Evolutionary conservation across 768 basidiomycete genomes (phyloP).

Genomic region (Lactarius indigo): DNA sequence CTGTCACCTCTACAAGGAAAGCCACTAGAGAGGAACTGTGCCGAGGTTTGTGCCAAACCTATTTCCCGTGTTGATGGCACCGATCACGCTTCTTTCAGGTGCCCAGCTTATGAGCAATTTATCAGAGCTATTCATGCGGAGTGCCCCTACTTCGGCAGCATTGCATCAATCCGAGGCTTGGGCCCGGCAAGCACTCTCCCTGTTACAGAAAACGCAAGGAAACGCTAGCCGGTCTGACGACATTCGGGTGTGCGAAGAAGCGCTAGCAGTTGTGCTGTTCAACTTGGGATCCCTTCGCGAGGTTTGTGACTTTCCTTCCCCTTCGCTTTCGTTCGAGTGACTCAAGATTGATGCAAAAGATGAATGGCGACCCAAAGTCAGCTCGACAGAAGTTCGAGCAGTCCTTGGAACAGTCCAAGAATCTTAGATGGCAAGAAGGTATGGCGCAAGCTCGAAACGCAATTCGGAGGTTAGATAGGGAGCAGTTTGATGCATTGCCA

Average conservation of each 20-base stretch:
- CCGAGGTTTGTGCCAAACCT: constrained; percentile 42
- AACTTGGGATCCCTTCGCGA: constrained; percentile 25
- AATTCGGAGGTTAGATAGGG: constrained; percentile 18
- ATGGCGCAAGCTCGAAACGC: constrained; percentile 19
- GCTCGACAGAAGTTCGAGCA: constrained; percentile 19
- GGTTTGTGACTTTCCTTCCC: constrained; percentile 11
- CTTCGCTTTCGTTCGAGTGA: neutral
- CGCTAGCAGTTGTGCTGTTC: constrained; percentile 23
- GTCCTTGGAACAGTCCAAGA: constrained; percentile 22
- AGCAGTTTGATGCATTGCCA: neutral
- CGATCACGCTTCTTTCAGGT: constrained; percentile 29
- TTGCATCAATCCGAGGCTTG: constrained; percentile 54
- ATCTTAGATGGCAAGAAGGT: constrained; percentile 22
- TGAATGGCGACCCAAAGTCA: constrained; percentile 17
- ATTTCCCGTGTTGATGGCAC: neutral
- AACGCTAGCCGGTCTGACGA: constrained; percentile 12
- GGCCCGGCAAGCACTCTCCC: constrained; percentile 48
- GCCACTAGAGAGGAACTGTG: constrained; percentile 50
- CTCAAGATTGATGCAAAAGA: constrained; percentile 10
- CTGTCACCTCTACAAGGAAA: constrained; percentile 28
- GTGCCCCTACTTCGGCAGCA: constrained; percentile 35
- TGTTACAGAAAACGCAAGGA: constrained; percentile 32
- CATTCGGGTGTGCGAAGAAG: constrained; percentile 17
- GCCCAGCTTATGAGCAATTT: constrained; percentile 50
- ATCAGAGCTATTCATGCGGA: constrained; percentile 41